A percentile compares a stretch with the other conserved stretches of the same genome.
These are phyloP conservation scores for Verticillium dahliae DNA, from an alignment of 2,329 filamentous ascomycete genomes.

Conservation along the genomic window DNA sequence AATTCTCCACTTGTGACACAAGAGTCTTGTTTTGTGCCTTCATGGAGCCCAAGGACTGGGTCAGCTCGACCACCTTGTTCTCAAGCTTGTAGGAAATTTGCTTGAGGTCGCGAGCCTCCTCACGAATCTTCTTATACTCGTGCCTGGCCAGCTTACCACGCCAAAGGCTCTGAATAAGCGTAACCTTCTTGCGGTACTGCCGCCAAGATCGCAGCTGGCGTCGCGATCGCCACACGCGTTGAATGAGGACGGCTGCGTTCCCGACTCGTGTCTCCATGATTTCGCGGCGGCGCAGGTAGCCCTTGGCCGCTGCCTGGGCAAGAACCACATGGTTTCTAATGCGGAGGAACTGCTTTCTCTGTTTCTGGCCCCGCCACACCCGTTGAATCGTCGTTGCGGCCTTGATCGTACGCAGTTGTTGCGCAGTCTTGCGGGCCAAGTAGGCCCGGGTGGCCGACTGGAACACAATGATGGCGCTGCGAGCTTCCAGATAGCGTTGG, in stretches of 20 bases:
- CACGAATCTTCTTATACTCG: slow-evolving; percentile 83
- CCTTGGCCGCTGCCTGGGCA: slow-evolving; percentile 86
- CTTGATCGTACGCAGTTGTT: slow-evolving; percentile 75
- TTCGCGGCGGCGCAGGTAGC: slow-evolving; percentile 81
- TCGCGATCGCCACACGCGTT: slow-evolving; percentile 82
- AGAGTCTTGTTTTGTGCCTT: slow-evolving; percentile 92
- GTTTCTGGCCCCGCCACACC: slow-evolving; percentile 88
- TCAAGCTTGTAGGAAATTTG: slow-evolving; percentile 99
- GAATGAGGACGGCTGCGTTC: slow-evolving; percentile 85
- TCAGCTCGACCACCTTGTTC: slow-evolving; percentile 98
- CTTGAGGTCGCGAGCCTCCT: slow-evolving; percentile 96
- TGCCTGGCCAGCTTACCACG: slow-evolving; percentile 74
- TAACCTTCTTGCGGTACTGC: slow-evolving; percentile 80
- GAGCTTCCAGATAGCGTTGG: slow-evolving; percentile 80
- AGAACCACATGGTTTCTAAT: slow-evolving; percentile 80
- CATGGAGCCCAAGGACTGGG: slow-evolving; percentile 84
- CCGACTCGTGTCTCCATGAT: slow-evolving; percentile 92
- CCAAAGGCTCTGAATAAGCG: slow-evolving; percentile 89
- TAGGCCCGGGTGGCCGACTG: slow-evolving; percentile 75
- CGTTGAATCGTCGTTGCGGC: slow-evolving; percentile 92
- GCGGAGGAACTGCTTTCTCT: slow-evolving; percentile 70
- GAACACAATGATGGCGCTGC: slow-evolving; percentile 70
- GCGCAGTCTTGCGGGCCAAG: slow-evolving; percentile 68
- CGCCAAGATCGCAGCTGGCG: slow-evolving; percentile 75
- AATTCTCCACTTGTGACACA: slow-evolving; percentile 83